phyloP scores from a whole-genome alignment of 306 rosid species.

The Glycine tomentella region DNA sequence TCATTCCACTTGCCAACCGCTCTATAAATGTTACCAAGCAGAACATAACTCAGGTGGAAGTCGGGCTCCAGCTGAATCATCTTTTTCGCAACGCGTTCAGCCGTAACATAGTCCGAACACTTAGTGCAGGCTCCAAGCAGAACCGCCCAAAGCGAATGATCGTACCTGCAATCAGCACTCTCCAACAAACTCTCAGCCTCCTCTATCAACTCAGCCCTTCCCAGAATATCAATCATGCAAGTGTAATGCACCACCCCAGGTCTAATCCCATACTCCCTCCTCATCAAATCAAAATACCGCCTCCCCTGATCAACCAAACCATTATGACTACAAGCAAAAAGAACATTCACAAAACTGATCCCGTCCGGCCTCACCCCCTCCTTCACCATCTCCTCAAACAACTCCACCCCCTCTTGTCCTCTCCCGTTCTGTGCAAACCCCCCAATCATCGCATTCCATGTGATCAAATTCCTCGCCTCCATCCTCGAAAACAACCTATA shows the following conservation, averaged over 20 bases:
- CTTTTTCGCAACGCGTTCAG: slow-evolving; percentile 85
- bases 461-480: slow-evolving; percentile 76
- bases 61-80: slow-evolving; percentile 78
- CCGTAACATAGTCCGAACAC: slow-evolving; percentile 58
- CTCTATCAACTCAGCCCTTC: slow-evolving; percentile 79
- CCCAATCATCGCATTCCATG: slow-evolving; percentile 88
- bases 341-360: slow-evolving; percentile 75
- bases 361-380: slow-evolving; percentile 75
- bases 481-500: slow-evolving; percentile 58
- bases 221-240: slow-evolving; percentile 87
- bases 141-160: slow-evolving; percentile 79
- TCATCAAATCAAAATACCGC: slow-evolving; percentile 65
- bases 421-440: slow-evolving; percentile 92
- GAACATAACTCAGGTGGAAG: slow-evolving; percentile 80
- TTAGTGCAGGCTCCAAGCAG: slow-evolving; percentile 91
- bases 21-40: slow-evolving; percentile 78
- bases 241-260: slow-evolving; percentile 80
- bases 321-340: slow-evolving; percentile 92
- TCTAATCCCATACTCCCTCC: slow-evolving; percentile 61
- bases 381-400: slow-evolving; percentile 68
- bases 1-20: slow-evolving; percentile 86
- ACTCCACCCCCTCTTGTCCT: slow-evolving; percentile 64
- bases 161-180: slow-evolving; percentile 70
- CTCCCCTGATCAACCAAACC: slow-evolving; percentile 87
- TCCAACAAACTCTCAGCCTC: slow-evolving; percentile 82